Conservation (phyloP, 2,329 filamentous ascomycete species). For the Calonectria fujianensis region DNA sequence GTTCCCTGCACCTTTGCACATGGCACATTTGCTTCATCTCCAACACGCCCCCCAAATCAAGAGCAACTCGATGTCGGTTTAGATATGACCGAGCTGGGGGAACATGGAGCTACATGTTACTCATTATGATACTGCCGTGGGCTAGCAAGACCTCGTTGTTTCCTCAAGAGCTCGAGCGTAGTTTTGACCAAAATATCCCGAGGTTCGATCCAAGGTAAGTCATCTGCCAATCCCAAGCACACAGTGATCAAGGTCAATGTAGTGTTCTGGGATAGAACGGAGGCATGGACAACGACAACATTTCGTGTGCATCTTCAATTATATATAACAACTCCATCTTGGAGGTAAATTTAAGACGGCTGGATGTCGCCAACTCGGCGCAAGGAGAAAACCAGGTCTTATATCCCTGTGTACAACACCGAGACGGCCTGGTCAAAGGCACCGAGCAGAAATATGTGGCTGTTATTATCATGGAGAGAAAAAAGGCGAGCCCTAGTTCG, state of each 20-base stretch:
- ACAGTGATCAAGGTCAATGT: too few species aligned
- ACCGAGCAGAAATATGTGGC: neutral
- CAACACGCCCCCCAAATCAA: neutral
- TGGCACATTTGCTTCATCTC: neutral
- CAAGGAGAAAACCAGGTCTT: too few species aligned
- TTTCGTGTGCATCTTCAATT: neutral
- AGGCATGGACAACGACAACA: neutral
- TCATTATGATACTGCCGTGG: neutral
- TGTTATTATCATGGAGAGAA: neutral
- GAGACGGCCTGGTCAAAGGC: neutral
- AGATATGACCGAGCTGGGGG: neutral
- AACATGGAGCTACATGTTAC: neutral
- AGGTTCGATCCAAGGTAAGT: too few species aligned
- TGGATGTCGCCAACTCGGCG: too few species aligned
- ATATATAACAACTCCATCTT: neutral
- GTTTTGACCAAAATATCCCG: too few species aligned
- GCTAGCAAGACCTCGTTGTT: neutral
- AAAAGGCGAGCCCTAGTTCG: neutral
- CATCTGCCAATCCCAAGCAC: too few species aligned
- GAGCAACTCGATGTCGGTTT: neutral
- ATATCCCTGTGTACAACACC: neutral
- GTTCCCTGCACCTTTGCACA: too few species aligned
- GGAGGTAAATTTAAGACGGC: too few species aligned
- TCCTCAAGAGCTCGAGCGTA: neutral
- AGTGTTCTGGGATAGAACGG: too few species aligned